Conservation (phyloP, 1,284 basidiomycete genomes). For the Trichosporon ovoides region DNA sequence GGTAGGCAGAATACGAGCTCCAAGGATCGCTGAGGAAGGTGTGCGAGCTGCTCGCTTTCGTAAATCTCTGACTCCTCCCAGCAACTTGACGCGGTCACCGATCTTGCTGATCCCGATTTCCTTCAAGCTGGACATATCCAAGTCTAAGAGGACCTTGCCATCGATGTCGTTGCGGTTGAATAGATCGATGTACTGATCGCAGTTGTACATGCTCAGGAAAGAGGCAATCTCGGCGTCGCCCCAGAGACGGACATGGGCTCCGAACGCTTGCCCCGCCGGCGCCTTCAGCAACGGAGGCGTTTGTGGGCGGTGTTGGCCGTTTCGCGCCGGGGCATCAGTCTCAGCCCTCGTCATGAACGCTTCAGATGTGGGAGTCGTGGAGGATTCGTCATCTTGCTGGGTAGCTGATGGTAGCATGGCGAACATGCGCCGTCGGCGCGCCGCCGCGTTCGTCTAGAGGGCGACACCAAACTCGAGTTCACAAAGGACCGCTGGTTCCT, state of each 20-base stretch:
- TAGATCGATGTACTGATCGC: slow-evolving; percentile 59
- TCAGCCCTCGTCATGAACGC: background rate
- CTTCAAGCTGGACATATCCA: slow-evolving; percentile 75
- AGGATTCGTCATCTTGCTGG: background rate
- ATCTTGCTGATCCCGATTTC: slow-evolving; percentile 84
- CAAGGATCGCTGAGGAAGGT: background rate
- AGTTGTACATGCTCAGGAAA: slow-evolving; percentile 53
- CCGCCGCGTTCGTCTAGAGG: background rate
- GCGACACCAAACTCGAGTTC: background rate
- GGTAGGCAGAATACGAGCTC: background rate
- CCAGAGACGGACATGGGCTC: slow-evolving; percentile 39
- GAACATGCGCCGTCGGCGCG: background rate
- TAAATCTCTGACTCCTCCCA: slow-evolving; percentile 74
- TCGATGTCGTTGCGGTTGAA: slow-evolving; percentile 83
- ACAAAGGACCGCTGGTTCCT: background rate
- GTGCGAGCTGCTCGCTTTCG: slow-evolving; percentile 51
- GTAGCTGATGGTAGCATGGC: background rate
- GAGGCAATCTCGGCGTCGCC: slow-evolving; percentile 29
- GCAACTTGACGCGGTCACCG: slow-evolving; percentile 79
- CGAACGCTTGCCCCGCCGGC: slow-evolving; percentile 26
- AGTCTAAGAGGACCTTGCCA: slow-evolving; percentile 78
- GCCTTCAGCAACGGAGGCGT: slow-evolving; percentile 36
- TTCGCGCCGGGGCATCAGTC: background rate
- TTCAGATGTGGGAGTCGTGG: background rate
- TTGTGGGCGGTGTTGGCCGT: slow-evolving; percentile 19